Conservation (phyloP, 257 asterid species). For the Coffea canephora region DNA sequence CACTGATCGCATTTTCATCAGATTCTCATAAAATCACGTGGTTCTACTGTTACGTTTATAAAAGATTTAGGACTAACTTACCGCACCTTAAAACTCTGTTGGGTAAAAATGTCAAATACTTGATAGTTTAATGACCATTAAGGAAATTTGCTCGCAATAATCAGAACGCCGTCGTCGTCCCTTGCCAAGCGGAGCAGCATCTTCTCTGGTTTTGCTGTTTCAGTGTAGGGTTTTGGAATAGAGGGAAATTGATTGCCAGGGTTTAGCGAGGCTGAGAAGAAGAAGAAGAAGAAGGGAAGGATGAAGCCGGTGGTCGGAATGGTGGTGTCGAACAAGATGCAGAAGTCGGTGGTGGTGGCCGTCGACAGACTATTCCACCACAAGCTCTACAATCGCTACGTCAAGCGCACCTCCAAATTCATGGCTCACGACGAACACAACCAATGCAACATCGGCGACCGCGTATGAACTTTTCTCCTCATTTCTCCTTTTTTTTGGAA, state of each 20-base stretch:
- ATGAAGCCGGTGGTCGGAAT: conserved; percentile 86
- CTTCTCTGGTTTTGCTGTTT: no score
- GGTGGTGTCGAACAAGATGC: conserved; percentile 85
- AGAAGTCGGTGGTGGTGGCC: conserved; percentile 94
- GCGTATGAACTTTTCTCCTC: conserved; percentile 33
- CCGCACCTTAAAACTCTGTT: no score
- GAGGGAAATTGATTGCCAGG: not conserved
- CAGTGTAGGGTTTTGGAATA: no score
- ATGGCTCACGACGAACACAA: conserved; percentile 87
- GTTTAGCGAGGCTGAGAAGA: not conserved
- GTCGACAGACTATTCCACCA: conserved; percentile 81
- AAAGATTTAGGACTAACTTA: no score
- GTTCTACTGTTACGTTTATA: no score
- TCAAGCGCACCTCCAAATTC: conserved; percentile 88
- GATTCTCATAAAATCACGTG: no score
- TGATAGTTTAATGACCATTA: no score
- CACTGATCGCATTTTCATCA: no score
- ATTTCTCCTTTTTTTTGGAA: not conserved
- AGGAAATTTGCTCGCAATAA: no score
- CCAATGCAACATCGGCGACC: conserved; percentile 75
- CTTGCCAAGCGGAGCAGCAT: no score
- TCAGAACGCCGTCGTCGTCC: no score
- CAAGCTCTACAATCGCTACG: conserved; percentile 77
- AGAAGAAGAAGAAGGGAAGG: not conserved
- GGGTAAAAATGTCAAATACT: no score